These are phyloP conservation scores for Zygosaccharomyces bisporus DNA, from an alignment of 805 yeast species.

Conservation along the genomic window DNA sequence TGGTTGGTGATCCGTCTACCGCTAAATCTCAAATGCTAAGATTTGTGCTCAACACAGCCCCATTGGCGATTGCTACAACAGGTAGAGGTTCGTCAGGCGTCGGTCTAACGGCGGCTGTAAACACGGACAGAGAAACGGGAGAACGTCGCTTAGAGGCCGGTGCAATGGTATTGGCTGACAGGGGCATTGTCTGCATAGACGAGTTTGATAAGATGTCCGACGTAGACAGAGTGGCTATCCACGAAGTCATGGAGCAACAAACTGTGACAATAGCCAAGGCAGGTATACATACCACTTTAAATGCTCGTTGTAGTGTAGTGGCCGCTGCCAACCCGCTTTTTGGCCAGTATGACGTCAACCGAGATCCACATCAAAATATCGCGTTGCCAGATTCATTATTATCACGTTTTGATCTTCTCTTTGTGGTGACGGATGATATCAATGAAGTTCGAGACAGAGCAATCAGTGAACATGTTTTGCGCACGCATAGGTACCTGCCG, in stretches of 20 bases:
- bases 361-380: constrained; percentile 93
- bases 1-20: constrained; percentile 99
- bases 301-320: constrained; percentile 93
- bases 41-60: constrained; percentile 91
- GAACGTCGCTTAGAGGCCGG: constrained; percentile 97
- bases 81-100: constrained; percentile 99
- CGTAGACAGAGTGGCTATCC: constrained; percentile 94
- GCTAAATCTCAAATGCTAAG: constrained; percentile 95
- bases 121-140: constrained; percentile 94
- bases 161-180: constrained; percentile 97
- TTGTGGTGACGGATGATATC: constrained; percentile 94
- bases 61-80: constrained; percentile 94
- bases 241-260: constrained; percentile 99
- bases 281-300: constrained; percentile 93
- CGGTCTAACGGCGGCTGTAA: constrained; percentile 98
- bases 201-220: constrained; percentile 99
- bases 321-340: constrained; percentile 98
- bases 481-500: constrained; percentile 87
- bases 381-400: constrained; percentile 94
- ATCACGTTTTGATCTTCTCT: constrained; percentile 93
- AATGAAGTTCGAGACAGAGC: constrained; percentile 78
- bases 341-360: constrained; percentile 94
- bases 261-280: constrained; percentile 98
- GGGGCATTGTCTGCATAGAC: constrained; percentile 97
- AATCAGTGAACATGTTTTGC: constrained; percentile 89